Conservation (phyloP, 2,329 filamentous ascomycete genomes). For the Trichoderma guizhouense region DNA sequence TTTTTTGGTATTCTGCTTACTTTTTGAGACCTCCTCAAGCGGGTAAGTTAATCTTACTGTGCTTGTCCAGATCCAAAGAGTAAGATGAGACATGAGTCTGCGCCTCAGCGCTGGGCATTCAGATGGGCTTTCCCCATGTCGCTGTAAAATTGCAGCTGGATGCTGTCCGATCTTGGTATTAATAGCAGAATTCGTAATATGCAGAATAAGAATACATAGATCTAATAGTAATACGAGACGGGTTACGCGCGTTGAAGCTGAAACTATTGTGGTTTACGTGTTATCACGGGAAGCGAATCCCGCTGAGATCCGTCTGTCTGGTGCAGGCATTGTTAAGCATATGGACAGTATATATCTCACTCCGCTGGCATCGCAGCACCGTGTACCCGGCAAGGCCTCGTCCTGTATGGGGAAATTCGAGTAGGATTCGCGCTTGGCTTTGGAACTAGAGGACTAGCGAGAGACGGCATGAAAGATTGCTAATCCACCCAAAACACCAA, state of each 20-base stretch:
- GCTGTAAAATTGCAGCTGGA: not conserved
- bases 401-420: not conserved
- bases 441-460: not conserved
- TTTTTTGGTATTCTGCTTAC: not conserved
- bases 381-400: not conserved
- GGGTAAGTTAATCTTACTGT: not conserved
- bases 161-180: not conserved
- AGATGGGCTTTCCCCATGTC: constrained; percentile 2
- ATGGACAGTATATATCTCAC: not conserved
- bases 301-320: not conserved
- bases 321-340: not conserved
- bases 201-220: not conserved
- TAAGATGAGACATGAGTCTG: constrained; percentile 11
- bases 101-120: constrained; percentile 1
- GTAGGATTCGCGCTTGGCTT: constrained; percentile 1
- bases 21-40: not conserved
- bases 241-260: not conserved
- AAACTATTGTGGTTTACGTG: constrained; percentile 8
- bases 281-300: not conserved
- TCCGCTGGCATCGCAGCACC: not conserved
- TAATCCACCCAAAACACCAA: not conserved
- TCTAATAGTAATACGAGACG: not conserved
- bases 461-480: not conserved
- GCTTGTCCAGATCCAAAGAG: not conserved
- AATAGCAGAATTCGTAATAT: not conserved